phyloP scores from a whole-genome alignment of 805 yeast species.

The Ogataea ramenticola region DNA sequence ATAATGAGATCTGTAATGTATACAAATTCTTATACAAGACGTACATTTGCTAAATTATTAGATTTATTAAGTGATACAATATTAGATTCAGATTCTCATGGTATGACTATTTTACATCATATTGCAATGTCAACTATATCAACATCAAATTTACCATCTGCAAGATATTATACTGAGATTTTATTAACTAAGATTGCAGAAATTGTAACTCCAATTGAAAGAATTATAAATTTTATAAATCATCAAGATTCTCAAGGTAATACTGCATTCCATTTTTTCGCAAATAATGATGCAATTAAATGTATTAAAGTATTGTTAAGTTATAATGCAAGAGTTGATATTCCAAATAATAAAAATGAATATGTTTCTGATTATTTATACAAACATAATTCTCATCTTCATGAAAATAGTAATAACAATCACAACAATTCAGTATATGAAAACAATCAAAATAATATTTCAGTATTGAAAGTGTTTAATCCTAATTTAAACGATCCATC shows the following conservation, averaged over 20 bases:
- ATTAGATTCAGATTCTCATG: conserved; percentile 66
- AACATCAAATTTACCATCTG: conserved; percentile 66
- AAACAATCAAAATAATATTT: not conserved
- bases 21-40: conserved; percentile 77
- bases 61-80: conserved; percentile 71
- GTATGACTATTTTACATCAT: conserved; percentile 80
- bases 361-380: conserved; percentile 33
- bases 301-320: conserved; percentile 37
- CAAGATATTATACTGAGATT: conserved; percentile 75
- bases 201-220: conserved; percentile 47
- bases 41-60: conserved; percentile 72
- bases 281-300: conserved; percentile 36
- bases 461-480: conserved; percentile 12
- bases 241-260: conserved; percentile 53
- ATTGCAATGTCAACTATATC: conserved; percentile 64
- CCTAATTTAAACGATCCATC: conserved; percentile 3
- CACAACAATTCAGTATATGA: no score
- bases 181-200: conserved; percentile 68
- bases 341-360: conserved; percentile 36
- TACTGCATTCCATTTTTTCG: conserved; percentile 47
- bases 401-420: no score
- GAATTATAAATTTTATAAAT: conserved; percentile 49
- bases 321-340: conserved; percentile 48
- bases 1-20: conserved; percentile 77
- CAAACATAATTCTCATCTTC: conserved; percentile 8